Conservation (phyloP, 2,329 filamentous ascomycete species). For the Clonostachys solani region DNA sequence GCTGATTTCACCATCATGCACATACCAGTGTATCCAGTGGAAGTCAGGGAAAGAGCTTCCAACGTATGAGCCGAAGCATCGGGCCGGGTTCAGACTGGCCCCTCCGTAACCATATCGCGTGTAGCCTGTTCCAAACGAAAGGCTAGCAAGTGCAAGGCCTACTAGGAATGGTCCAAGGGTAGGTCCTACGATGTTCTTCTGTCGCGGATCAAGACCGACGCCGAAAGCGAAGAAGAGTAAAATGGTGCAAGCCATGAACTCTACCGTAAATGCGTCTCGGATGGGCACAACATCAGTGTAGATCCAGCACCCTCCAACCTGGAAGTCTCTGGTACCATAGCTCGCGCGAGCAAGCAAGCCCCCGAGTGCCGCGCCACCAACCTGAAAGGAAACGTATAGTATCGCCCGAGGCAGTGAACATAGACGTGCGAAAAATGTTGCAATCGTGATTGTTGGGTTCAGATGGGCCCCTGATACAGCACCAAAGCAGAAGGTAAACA, state of each 20-base stretch:
- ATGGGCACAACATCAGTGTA: conserved; percentile 13
- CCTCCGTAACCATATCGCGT: conserved; percentile 15
- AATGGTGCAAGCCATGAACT: conserved; percentile 41
- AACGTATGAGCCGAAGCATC: conserved; percentile 13
- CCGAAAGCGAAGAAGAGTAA: conserved; percentile 48
- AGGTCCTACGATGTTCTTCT: conserved; percentile 41
- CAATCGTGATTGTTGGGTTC: conserved; percentile 49
- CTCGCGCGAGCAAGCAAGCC: conserved; percentile 13
- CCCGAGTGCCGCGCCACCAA: conserved; percentile 31
- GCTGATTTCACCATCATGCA: background rate
- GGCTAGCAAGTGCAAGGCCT: conserved; percentile 28
- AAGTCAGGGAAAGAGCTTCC: conserved; percentile 11
- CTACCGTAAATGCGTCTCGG: conserved; percentile 35
- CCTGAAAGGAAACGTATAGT: conserved; percentile 44
- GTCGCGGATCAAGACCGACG: conserved; percentile 47
- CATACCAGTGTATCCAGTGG: conserved; percentile 11
- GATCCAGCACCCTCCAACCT: conserved; percentile 21
- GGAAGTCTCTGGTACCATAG: conserved; percentile 18
- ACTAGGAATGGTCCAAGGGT: conserved; percentile 44
- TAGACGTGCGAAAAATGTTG: conserved; percentile 45
- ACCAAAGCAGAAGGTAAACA: conserved; percentile 45
- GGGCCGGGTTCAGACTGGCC: conserved; percentile 10
- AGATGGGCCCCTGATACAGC: conserved; percentile 47
- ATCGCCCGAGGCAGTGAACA: conserved; percentile 43
- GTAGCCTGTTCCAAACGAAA: conserved; percentile 25